Percentiles rank a stretch among this genome's conserved stretches.
Conservation (phyloP, 2,329 filamentous ascomycete genomes). For the Stromatinia cepivora region DNA sequence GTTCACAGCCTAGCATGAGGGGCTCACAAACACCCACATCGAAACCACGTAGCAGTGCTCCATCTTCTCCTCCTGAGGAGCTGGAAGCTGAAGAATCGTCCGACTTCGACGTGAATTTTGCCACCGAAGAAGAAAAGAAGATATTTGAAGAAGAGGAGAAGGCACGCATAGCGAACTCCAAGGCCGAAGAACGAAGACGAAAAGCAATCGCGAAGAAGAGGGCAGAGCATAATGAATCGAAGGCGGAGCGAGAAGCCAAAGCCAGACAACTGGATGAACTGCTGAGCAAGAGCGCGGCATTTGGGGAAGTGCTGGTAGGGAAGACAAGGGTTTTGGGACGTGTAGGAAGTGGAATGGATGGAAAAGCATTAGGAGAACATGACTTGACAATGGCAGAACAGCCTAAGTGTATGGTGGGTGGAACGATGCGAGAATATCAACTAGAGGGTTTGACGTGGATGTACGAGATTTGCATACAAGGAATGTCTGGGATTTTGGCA, state of each 20-base stretch:
- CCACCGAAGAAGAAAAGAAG: constrained; percentile 36
- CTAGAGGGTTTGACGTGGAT: constrained; percentile 95
- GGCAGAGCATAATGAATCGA: constrained; percentile 48
- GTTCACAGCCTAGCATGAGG: constrained; percentile 23
- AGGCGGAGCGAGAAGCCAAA: constrained; percentile 57
- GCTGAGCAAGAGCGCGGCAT: constrained; percentile 59
- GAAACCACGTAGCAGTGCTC: constrained; percentile 31
- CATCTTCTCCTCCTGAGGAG: constrained; percentile 34
- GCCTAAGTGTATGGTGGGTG: constrained; percentile 79
- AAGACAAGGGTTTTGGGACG: constrained; percentile 64
- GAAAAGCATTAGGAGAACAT: constrained; percentile 60
- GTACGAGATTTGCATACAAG: constrained; percentile 62
- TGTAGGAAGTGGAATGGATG: constrained; percentile 61
- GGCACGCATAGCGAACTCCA: constrained; percentile 50
- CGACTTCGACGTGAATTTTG: constrained; percentile 30
- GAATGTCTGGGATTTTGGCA: constrained; percentile 61
- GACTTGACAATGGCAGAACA: constrained; percentile 80
- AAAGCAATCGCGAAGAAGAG: constrained; percentile 46
- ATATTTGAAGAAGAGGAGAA: constrained; percentile 48
- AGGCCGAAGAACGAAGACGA: constrained; percentile 42
- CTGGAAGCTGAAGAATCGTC: constrained; percentile 19
- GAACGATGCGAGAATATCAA: constrained; percentile 92
- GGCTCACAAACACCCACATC: constrained; percentile 30
- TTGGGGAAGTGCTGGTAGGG: constrained; percentile 62
- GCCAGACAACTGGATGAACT: constrained; percentile 60